Percentiles rank a stretch among this genome's conserved stretches.
phyloP scores from a whole-genome alignment of 805 yeast genomes.

The Candida morakotiae region DNA sequence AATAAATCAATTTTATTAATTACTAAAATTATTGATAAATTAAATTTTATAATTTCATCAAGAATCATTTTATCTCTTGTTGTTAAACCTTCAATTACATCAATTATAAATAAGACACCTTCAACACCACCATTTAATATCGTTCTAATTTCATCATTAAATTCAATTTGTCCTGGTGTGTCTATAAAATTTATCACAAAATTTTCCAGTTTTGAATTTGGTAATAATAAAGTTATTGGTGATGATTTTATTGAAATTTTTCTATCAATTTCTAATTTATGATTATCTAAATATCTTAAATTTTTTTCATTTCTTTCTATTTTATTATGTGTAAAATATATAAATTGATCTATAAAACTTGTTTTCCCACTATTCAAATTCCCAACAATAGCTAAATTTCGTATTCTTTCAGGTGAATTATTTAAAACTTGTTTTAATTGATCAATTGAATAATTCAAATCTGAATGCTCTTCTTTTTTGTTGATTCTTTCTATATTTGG shows the following conservation, averaged over 20 bases:
- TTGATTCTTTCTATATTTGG: constrained; percentile 25
- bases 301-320: constrained; percentile 39
- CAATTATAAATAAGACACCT: constrained; percentile 68
- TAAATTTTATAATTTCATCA: constrained; percentile 45
- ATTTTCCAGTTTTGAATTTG: constrained; percentile 49
- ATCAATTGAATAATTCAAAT: constrained; percentile 54
- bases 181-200: constrained; percentile 65
- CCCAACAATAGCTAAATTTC: constrained; percentile 81
- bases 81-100: constrained; percentile 78
- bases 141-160: constrained; percentile 67
- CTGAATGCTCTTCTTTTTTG: constrained; percentile 46
- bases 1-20: constrained; percentile 83
- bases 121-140: constrained; percentile 60
- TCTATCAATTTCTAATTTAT: constrained; percentile 62
- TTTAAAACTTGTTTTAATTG: constrained; percentile 51
- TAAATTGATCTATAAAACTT: constrained; percentile 62
- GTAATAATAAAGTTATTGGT: constrained; percentile 58
- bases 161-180: constrained; percentile 89
- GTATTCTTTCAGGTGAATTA: constrained; percentile 54
- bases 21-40: constrained; percentile 54
- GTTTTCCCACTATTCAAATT: constrained; percentile 85
- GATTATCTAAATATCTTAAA: constrained; percentile 67
- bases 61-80: constrained; percentile 49
- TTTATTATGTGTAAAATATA: constrained; percentile 61
- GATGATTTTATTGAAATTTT: constrained; percentile 64